Evolutionary conservation across 2,329 filamentous ascomycete species (phyloP).

Genomic region (Neofusicoccum parvum): DNA sequence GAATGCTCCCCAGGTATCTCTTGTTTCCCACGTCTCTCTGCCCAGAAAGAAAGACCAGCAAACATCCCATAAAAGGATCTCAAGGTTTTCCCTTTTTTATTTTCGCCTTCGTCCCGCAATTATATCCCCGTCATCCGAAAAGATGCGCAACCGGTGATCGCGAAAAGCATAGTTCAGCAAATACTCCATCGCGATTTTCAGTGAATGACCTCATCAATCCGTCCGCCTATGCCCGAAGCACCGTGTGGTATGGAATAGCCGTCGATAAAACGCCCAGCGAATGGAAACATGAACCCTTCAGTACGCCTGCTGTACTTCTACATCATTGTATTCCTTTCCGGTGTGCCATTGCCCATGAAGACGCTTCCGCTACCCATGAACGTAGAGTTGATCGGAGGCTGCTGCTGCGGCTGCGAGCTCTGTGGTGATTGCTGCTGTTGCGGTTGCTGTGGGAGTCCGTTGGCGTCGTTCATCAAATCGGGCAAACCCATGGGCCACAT

Average conservation of each 20-base stretch:
- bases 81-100: not conserved
- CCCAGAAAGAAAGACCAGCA: not conserved
- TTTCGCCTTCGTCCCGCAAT: not conserved
- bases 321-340: slow-evolving; percentile 19
- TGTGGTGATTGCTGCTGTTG: slow-evolving; percentile 26
- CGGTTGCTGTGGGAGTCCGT: slow-evolving; percentile 28
- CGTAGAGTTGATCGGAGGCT: slow-evolving; percentile 27
- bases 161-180: not conserved
- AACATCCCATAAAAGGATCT: not conserved
- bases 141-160: too few relatives aligned
- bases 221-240: not conserved
- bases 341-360: slow-evolving; percentile 43
- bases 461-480: slow-evolving; percentile 21
- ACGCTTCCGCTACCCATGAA: slow-evolving; percentile 35
- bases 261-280: not conserved
- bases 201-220: not conserved
- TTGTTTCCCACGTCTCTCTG: not conserved
- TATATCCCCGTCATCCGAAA: too few relatives aligned
- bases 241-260: not conserved
- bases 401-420: slow-evolving; percentile 14
- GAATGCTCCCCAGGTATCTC: not conserved
- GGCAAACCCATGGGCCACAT: slow-evolving; percentile 48
- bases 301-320: not conserved
- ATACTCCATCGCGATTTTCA: not conserved
- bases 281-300: not conserved